These are phyloP conservation scores for Candida suzukii DNA, from an alignment of 805 yeast genomes.

Conservation along the genomic window DNA sequence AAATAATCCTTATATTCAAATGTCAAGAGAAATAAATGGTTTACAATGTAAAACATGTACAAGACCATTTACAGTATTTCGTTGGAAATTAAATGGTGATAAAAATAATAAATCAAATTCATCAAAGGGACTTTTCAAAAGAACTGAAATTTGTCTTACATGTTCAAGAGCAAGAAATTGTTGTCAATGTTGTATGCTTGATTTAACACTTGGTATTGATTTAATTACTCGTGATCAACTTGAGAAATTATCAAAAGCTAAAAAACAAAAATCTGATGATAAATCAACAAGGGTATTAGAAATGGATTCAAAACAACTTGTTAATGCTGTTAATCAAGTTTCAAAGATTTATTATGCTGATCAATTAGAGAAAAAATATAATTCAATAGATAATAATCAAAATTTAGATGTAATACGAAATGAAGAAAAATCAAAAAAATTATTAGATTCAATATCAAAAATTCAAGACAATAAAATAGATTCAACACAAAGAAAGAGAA, in stretches of 20 bases:
- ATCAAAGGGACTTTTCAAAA: slow-evolving; percentile 40
- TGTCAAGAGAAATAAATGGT: slow-evolving; percentile 65
- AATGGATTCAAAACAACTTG: slow-evolving; percentile 28
- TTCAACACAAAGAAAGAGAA: slow-evolving; percentile 4
- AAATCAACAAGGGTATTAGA: slow-evolving; percentile 19
- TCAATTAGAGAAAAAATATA: slow-evolving; percentile 30
- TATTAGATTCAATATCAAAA: too few species aligned
- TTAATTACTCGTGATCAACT: slow-evolving; percentile 75
- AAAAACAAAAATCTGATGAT: too few species aligned
- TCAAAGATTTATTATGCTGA: slow-evolving; percentile 51
- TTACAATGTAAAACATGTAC: slow-evolving; percentile 84
- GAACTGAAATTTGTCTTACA: slow-evolving; percentile 67
- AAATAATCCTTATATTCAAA: slow-evolving; percentile 51
- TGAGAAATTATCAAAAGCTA: slow-evolving; percentile 55
- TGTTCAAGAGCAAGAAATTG: slow-evolving; percentile 78
- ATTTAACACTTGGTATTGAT: slow-evolving; percentile 76
- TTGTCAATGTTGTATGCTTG: slow-evolving; percentile 85
- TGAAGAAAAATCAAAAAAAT: slow-evolving; percentile 35
- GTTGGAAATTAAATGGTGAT: slow-evolving; percentile 65
- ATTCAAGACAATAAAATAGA: too few species aligned
- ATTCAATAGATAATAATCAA: slow-evolving; percentile 19
- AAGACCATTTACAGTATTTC: slow-evolving; percentile 72
- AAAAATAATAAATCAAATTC: too few species aligned
- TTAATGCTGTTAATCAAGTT: slow-evolving; percentile 35
- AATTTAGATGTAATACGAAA: slow-evolving; percentile 12